These are phyloP conservation scores for Dactylonectria estremocensis DNA, from an alignment of 2,329 filamentous ascomycete species.

Conservation along the genomic window DNA sequence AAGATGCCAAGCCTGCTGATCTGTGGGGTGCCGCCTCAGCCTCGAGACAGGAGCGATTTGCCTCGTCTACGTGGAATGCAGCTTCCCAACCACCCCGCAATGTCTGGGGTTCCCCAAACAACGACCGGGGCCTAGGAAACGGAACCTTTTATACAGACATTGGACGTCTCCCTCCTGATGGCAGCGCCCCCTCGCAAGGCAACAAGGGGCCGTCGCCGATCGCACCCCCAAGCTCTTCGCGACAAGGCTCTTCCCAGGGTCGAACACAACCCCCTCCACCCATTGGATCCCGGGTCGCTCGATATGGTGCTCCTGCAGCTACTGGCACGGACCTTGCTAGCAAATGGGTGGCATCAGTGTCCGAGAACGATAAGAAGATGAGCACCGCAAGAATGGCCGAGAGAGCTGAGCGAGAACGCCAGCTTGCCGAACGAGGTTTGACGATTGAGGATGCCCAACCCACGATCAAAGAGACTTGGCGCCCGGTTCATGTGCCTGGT, in stretches of 20 bases:
- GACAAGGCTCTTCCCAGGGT: conserved; percentile 45
- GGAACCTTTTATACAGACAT: conserved; percentile 81
- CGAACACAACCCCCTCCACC: conserved; percentile 51
- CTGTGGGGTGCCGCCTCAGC: conserved; percentile 57
- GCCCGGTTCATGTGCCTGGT: conserved; percentile 58
- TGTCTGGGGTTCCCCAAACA: conserved; percentile 83
- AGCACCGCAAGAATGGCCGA: conserved; percentile 57
- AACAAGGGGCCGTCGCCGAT: conserved; percentile 63
- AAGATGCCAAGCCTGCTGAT: conserved; percentile 52
- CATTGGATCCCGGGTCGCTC: conserved; percentile 52
- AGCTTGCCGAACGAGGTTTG: conserved; percentile 61
- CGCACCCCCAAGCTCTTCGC: conserved; percentile 53
- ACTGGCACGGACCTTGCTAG: conserved; percentile 54
- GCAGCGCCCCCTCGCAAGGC: conserved; percentile 53
- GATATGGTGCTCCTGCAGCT: conserved; percentile 43
- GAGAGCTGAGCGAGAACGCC: conserved; percentile 60
- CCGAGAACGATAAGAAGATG: conserved; percentile 64
- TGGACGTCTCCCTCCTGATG: conserved; percentile 59
- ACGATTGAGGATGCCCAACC: conserved; percentile 62
- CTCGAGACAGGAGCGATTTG: conserved; percentile 63
- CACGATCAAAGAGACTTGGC: conserved; percentile 69
- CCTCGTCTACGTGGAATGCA: conserved; percentile 62
- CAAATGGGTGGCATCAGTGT: conserved; percentile 61
- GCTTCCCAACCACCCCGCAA: conserved; percentile 66
- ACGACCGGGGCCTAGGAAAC: conserved; percentile 81